Evolutionary conservation across 768 basidiomycete genomes (phyloP), one percentile per base, ranked within the genome.

Genomic region (Suillus subluteus): DNA sequence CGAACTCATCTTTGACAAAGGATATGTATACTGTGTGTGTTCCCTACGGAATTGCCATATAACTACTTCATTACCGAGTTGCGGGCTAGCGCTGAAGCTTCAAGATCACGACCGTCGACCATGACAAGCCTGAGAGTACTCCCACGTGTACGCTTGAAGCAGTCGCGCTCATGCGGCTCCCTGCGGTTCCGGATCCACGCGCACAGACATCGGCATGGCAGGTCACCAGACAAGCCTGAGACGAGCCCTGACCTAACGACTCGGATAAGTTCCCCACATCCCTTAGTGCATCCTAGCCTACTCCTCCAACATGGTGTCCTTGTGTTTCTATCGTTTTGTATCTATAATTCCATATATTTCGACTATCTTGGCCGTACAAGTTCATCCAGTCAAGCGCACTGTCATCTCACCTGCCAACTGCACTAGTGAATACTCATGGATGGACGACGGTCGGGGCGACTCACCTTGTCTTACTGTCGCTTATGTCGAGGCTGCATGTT

Each of bases 401-500:
- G 44, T 68, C 12, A 12, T 38, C 15, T 67, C 76, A 2, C 37
- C 43, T 62, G 75, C 69, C 32, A 62, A 58, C 0, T 76, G 75
- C 58, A 56, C 37, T 21, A 0, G 58, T 5, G 63, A 54, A 3
- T 73, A 73, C 67, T 38, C 43, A 6, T 76, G 76, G 76, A 76
- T 76, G 76, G 44, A 75, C 35, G 71, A 68, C 21, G 52, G 41
- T 1, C 68, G 72, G 18, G 32, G 38, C 40, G 0, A 50, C 18
- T 62, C 30, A n/a, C 68, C 77, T 3, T 78, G 77, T 66, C 56
- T 70, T 40, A 50, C 62, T 2, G 77, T 72, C 9, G 75, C 76
- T 4, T 77, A 75, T 54, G 75, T 78, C 61, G 73, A 78, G 15
- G 74, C 61, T 21, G 74, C 76, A 38, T 77, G 76, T 26, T 63